phyloP scores from a whole-genome alignment of 257 asterid species.

The Ophiorrhiza pumila region DNA sequence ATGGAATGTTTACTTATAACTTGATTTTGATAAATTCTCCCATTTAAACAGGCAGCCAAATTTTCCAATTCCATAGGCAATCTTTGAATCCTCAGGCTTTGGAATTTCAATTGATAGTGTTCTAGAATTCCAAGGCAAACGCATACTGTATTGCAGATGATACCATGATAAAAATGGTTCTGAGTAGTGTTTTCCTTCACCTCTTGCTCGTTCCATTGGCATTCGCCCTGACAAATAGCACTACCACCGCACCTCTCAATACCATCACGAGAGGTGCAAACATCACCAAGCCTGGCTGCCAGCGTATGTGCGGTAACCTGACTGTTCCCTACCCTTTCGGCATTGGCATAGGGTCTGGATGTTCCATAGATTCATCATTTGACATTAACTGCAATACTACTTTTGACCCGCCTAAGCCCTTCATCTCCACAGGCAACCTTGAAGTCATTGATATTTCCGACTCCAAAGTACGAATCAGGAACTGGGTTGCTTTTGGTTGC shows the following conservation, averaged over 20 bases:
- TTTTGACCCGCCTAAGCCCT: slow-evolving; percentile 15
- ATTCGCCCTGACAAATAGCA: not conserved
- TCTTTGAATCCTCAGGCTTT: too few species aligned
- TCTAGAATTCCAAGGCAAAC: not conserved
- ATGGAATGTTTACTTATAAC: too few species aligned
- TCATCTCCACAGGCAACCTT: not conserved
- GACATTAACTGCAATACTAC: slow-evolving; percentile 17
- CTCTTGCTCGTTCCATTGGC: not conserved
- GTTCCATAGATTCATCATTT: slow-evolving; percentile 12
- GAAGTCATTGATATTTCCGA: slow-evolving; percentile 17
- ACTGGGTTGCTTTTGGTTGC: slow-evolving; percentile 10
- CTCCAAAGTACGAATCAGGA: slow-evolving; percentile 13
- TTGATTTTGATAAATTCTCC: not conserved
- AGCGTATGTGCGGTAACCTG: slow-evolving; percentile 24
- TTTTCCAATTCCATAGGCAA: too few species aligned
- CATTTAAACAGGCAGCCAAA: not conserved
- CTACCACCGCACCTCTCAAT: not conserved
- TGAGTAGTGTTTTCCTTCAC: not conserved
- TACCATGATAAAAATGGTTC: not conserved
- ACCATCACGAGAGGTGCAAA: slow-evolving; percentile 11
- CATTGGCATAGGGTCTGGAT: slow-evolving; percentile 17
- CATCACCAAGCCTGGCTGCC: slow-evolving; percentile 25
- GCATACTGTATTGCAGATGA: not conserved
- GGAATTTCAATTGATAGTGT: too few species aligned
- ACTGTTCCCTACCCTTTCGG: slow-evolving; percentile 32